A percentile compares a stretch with the other conserved stretches of the same genome.
phyloP scores from a whole-genome alignment of 495 filamentous ascomycete species.

The Lichina pygmaea region DNA sequence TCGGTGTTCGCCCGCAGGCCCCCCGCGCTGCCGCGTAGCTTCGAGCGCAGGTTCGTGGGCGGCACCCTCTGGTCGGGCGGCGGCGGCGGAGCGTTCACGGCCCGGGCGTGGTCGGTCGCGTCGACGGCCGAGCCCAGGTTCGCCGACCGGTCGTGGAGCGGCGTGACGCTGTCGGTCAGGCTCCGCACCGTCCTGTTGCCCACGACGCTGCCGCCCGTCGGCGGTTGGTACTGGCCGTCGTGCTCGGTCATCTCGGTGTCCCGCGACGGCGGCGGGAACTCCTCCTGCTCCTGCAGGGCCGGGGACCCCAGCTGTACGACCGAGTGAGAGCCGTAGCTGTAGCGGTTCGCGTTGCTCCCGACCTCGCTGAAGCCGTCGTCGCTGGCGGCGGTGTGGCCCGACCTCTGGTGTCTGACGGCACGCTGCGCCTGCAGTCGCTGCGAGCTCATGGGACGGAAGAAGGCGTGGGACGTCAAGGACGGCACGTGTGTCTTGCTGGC shows the following conservation, averaged over 20 bases:
- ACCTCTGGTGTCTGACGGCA: slow-evolving; percentile 24
- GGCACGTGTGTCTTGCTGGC: slow-evolving; percentile 71
- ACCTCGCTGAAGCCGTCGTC: slow-evolving; percentile 19
- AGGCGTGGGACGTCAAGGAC: slow-evolving; percentile 62
- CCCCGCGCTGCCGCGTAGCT: slow-evolving; percentile 26
- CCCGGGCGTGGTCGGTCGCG: slow-evolving; percentile 1
- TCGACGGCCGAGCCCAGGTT: slow-evolving; percentile 26
- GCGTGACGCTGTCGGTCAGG: slow-evolving; percentile 44
- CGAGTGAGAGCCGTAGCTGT: slow-evolving; percentile 21
- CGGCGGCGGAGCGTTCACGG: background rate
- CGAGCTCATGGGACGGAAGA: slow-evolving; percentile 92
- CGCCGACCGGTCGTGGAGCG: slow-evolving; percentile 25
- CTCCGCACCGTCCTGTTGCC: slow-evolving; percentile 36
- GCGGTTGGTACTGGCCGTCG: slow-evolving; percentile 32
- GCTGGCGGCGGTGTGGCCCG: slow-evolving; percentile 15
- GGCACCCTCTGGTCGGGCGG: background rate
- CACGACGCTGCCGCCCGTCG: slow-evolving; percentile 48
- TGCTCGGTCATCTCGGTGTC: slow-evolving; percentile 56
- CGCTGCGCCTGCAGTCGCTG: slow-evolving; percentile 83
- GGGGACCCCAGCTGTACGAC: slow-evolving; percentile 15
- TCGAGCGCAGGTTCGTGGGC: slow-evolving; percentile 25
- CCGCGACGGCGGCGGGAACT: slow-evolving; percentile 33
- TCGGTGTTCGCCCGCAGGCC: slow-evolving; percentile 19
- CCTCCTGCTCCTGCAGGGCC: slow-evolving; percentile 25
- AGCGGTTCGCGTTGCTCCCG: slow-evolving; percentile 18